These are phyloP conservation scores for Thielaviopsis musarum DNA, from an alignment of 2,329 filamentous ascomycete genomes.

Conservation along the genomic window DNA sequence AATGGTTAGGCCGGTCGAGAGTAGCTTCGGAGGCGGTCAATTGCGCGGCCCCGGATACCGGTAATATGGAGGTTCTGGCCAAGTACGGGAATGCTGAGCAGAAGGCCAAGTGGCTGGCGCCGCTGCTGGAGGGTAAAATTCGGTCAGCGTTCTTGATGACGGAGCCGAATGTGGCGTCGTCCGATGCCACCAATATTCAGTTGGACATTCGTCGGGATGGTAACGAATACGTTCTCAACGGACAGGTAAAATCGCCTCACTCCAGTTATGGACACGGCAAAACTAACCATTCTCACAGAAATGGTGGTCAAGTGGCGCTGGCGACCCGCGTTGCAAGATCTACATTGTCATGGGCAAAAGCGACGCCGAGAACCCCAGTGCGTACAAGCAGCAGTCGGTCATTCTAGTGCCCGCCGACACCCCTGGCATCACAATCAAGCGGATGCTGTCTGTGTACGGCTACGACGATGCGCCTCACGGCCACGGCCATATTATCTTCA, in stretches of 20 bases:
- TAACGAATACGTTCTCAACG: slow-evolving; percentile 80
- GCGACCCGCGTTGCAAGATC: slow-evolving; percentile 78
- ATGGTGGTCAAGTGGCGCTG: slow-evolving; percentile 98
- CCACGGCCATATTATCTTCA: slow-evolving; percentile 82
- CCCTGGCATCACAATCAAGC: slow-evolving; percentile 77
- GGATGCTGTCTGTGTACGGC: slow-evolving; percentile 87
- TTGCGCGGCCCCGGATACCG: slow-evolving; percentile 80
- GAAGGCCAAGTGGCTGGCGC: slow-evolving; percentile 69
- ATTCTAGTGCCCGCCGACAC: slow-evolving; percentile 69
- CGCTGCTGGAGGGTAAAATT: slow-evolving; percentile 69
- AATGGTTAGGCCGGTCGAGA: slow-evolving; percentile 76
- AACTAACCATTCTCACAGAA: slow-evolving; percentile 37
- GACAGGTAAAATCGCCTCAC: slow-evolving; percentile 38
- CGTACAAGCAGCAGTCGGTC: slow-evolving; percentile 86
- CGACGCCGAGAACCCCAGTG: slow-evolving; percentile 54
- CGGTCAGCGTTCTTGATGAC: slow-evolving; percentile 89
- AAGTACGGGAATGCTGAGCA: slow-evolving; percentile 79
- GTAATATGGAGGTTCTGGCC: slow-evolving; percentile 89
- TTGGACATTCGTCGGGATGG: slow-evolving; percentile 70
- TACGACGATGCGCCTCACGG: slow-evolving; percentile 98
- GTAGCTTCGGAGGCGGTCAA: slow-evolving; percentile 77
- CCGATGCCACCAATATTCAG: slow-evolving; percentile 85
- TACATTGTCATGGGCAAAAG: slow-evolving; percentile 97
- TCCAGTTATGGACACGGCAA: neutral
- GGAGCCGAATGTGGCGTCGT: slow-evolving; percentile 73